Evolutionary conservation across 2,329 filamentous ascomycete genomes (phyloP), one percentile per base, ranked within the genome.

Genomic region (Epichloe elymi): DNA sequence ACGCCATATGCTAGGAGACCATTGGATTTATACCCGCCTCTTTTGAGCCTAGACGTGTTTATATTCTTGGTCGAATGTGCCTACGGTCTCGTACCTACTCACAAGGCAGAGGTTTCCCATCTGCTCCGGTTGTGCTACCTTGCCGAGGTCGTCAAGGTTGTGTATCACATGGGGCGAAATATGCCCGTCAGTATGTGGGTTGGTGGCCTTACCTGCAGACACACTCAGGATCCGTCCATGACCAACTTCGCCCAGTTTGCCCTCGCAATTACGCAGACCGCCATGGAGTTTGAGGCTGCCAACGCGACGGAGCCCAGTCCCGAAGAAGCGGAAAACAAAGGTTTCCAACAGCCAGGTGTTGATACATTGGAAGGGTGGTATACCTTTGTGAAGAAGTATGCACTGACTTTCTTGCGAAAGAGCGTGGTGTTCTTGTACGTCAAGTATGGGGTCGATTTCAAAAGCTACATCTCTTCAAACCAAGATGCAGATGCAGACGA

Each of bases 321-420:
- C 55, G 60, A 63, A 5, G 56, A 62, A n/a, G 54, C 54, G 14
- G 65, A 69, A 48, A 74, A 77, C 59, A 60, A 61, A 20, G 78
- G 71, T 2, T 80, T 82, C 59, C 69, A 75, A 49, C 78, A 82
- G 59, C 70, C 74, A 7, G 74, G 71, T 11, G 68, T 83, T 45
- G 68, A 78, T 51, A 73, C 70, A 48, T 61, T 81, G 36, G 70
- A 73, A 49, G 73, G 71, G 35, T 78, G 78, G 65, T 78, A 81
- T 58, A 67, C 67, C 8, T 80, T 84, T 58, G 76, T 88, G 23
- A 80, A 83, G 55, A 89, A 85, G 60, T 98, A 97, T 61, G 88
- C 89, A 4, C 74, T 96, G n/a, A 76, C 82, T 0, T 98, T 96
- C 70, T 73, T 98, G 39, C 85, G 93, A 53, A 98, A 98, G 70